Evolutionary conservation across 495 filamentous ascomycete species (phyloP).

Genomic region (Penicillium mononematosum): DNA sequence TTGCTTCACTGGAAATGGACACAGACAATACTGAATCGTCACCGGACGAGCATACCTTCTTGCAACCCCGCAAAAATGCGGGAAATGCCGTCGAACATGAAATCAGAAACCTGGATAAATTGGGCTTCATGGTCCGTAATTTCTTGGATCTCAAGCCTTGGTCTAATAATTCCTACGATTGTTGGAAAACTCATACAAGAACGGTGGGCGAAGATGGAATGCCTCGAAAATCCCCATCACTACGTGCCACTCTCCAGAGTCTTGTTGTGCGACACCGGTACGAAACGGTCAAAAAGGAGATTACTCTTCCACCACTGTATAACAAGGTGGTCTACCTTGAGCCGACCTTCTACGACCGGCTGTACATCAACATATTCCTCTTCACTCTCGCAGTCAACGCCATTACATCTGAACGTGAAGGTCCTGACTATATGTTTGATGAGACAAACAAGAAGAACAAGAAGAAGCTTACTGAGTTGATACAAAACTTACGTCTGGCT

Average conservation of each 20-base stretch:
- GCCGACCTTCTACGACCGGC: conserved; percentile 77
- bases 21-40: conserved; percentile 37
- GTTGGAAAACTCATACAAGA: conserved; percentile 78
- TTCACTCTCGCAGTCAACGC: conserved; percentile 80
- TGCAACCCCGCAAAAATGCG: conserved; percentile 40
- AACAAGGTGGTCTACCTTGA: conserved; percentile 73
- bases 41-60: conserved; percentile 28
- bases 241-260: conserved; percentile 68
- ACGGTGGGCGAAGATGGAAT: conserved; percentile 55
- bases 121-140: conserved; percentile 65
- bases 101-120: conserved; percentile 67
- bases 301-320: conserved; percentile 64
- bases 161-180: conserved; percentile 62
- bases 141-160: conserved; percentile 80
- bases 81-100: conserved; percentile 51
- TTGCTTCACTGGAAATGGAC: conserved; percentile 49
- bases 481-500: conserved; percentile 79
- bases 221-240: conserved; percentile 56
- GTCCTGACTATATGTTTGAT: conserved; percentile 87
- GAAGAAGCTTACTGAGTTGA: conserved; percentile 60
- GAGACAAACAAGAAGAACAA: conserved; percentile 61
- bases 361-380: conserved; percentile 82
- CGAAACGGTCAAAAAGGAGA: conserved; percentile 64
- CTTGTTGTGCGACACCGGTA: conserved; percentile 79
- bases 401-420: conserved; percentile 81